Conservation (phyloP, 176 grass and related monocot genomes). For the sorghum (Sorghum bicolor) region DNA sequence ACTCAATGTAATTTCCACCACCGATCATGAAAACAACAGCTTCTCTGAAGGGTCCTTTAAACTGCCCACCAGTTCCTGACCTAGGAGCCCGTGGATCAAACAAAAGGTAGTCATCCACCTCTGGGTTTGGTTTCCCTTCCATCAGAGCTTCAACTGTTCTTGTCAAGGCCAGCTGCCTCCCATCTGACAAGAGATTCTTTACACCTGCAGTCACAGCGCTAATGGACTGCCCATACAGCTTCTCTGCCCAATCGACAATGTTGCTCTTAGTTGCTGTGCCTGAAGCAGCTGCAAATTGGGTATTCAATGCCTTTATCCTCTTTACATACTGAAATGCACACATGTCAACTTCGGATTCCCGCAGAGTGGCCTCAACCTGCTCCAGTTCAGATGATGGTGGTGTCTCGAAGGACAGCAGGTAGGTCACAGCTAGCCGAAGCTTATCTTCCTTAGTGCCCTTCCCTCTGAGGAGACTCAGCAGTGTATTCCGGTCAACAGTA, state of each 20-base stretch:
- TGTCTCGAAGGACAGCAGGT: constrained; percentile 81
- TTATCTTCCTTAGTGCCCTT: constrained; percentile 94
- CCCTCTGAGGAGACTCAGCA: constrained; percentile 70
- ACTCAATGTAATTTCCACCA: constrained; percentile 95
- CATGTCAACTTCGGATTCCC: constrained; percentile 79
- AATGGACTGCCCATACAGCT: constrained; percentile 90
- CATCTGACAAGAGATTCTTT: constrained; percentile 95
- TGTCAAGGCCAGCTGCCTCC: constrained; percentile 77
- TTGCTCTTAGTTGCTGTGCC: constrained; percentile 77
- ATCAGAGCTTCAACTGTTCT: constrained; percentile 90
- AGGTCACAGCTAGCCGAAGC: constrained; percentile 75
- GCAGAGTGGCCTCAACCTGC: constrained; percentile 64
- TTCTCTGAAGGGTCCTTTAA: constrained; percentile 97
- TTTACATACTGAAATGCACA: constrained; percentile 91
- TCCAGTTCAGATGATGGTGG: constrained; percentile 68
- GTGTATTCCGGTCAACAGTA: constrained; percentile 55
- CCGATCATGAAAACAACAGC: constrained; percentile 99
- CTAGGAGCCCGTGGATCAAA: constrained; percentile 81
- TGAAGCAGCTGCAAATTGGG: constrained; percentile 66
- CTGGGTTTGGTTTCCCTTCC: constrained; percentile 88
- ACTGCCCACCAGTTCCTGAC: constrained; percentile 69
- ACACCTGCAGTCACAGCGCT: constrained; percentile 79
- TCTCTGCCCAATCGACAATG: constrained; percentile 98
- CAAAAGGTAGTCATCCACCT: constrained; percentile 83
- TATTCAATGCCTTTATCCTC: constrained; percentile 83